Conservation (phyloP, 305 asterid species). For the Galium porrigens region DNA sequence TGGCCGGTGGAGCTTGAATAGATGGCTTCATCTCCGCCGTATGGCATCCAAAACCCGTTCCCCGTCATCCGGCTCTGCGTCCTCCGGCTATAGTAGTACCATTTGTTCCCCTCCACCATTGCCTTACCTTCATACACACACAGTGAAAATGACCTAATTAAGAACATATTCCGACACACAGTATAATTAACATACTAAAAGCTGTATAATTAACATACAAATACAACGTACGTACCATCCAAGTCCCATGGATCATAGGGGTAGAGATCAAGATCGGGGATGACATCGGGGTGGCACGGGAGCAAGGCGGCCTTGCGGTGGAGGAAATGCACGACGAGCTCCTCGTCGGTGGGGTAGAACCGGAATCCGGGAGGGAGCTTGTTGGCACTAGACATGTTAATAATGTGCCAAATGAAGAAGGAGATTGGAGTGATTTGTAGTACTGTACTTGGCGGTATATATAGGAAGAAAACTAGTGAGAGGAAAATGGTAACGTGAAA, state of each 20-base stretch:
- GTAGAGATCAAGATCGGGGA: conserved; percentile 84
- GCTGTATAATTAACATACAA: neutral
- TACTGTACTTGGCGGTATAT: conserved; percentile 19
- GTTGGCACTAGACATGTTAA: conserved; percentile 14
- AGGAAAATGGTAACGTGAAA: conserved; percentile 19
- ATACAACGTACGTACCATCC: conserved; percentile 28
- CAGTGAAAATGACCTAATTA: neutral
- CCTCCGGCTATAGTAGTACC: conserved; percentile 82
- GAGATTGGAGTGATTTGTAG: neutral
- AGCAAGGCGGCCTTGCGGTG: conserved; percentile 61
- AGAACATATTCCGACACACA: neutral
- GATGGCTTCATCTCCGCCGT: conserved; percentile 62
- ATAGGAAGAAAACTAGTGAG: neutral
- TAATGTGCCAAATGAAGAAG: neutral
- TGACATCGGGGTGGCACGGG: conserved; percentile 81
- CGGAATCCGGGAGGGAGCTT: conserved; percentile 89
- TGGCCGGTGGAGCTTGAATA: conserved; percentile 29
- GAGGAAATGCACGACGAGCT: conserved; percentile 86
- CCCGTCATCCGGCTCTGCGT: conserved; percentile 43
- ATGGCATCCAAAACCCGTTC: conserved; percentile 67
- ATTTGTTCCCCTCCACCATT: conserved; percentile 77
- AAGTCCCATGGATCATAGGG: conserved; percentile 94
- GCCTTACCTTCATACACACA: conserved; percentile 47
- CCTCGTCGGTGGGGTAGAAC: conserved; percentile 78
- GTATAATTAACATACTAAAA: no score